Evolutionary conservation across 257 asterid genomes (phyloP).

Genomic region (Fraxinus excelsior): DNA sequence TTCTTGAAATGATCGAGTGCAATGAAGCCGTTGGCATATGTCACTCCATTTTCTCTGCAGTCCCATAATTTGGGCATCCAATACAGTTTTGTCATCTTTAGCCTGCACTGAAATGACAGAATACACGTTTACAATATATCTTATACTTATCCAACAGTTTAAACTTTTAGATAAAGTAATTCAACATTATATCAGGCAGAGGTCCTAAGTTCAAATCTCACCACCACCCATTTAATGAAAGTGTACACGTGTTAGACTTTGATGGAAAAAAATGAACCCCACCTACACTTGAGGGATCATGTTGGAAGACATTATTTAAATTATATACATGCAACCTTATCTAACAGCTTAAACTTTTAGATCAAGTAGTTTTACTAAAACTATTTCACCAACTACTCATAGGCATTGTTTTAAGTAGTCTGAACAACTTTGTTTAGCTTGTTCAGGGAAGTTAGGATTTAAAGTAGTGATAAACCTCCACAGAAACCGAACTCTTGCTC

Average conservation of each 20-base stretch:
- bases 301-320: background rate
- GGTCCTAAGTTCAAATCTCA: background rate
- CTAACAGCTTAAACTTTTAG: background rate
- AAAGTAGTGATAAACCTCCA: conserved; percentile 69
- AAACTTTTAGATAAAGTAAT: background rate
- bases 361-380: background rate
- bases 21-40: conserved; percentile 79
- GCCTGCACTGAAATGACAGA: conserved; percentile 89
- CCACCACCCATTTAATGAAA: background rate
- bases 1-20: conserved; percentile 37
- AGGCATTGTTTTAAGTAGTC: background rate
- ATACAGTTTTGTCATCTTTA: conserved; percentile 52
- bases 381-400: conserved; percentile 8
- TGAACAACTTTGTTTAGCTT: conserved; percentile 5
- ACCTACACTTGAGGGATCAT: too few species aligned
- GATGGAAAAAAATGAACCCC: background rate
- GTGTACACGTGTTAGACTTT: background rate
- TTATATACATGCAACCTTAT: background rate
- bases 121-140: conserved; percentile 45
- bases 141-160: background rate
- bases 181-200: background rate
- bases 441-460: conserved; percentile 15
- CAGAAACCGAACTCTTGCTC: conserved; percentile 43
- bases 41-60: conserved; percentile 81
- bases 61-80: conserved; percentile 57